phyloP scores from a whole-genome alignment of 116 monocot species.

The Papilionanthe hybrid region DNA sequence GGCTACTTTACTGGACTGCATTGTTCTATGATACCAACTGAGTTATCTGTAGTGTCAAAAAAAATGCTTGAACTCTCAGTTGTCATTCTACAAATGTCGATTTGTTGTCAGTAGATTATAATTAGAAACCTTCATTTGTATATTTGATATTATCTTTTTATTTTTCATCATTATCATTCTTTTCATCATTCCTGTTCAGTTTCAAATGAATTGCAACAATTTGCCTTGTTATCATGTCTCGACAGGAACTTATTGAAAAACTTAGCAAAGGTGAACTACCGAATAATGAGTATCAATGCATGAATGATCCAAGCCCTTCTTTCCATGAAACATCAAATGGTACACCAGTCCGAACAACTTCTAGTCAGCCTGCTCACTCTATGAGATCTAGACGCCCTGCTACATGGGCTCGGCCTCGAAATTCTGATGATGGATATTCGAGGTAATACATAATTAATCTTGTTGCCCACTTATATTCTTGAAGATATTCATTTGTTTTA shows the following conservation, averaged over 20 bases:
- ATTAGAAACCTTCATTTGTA: neutral
- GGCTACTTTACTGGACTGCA: too few species aligned
- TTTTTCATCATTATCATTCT: neutral
- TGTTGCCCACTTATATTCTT: neutral
- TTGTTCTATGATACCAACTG: too few species aligned
- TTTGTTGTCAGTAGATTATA: neutral
- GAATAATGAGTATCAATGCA: conserved; percentile 56
- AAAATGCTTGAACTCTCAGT: too few species aligned
- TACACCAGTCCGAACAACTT: conserved; percentile 6
- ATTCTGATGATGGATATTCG: conserved; percentile 62
- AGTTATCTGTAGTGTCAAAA: too few species aligned
- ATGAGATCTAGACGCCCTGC: conserved; percentile 54
- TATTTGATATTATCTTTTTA: neutral
- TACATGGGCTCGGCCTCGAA: conserved; percentile 51
- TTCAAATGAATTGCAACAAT: neutral
- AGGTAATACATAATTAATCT: conserved; percentile 22
- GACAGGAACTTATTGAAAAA: conserved; percentile 63
- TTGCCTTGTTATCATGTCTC: conserved; percentile 1
- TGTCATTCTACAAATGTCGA: too few species aligned
- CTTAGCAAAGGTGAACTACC: conserved; percentile 57
- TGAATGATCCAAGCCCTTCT: conserved; percentile 49
- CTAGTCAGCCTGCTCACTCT: conserved; percentile 24
- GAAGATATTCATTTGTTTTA: neutral
- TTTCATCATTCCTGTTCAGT: neutral
- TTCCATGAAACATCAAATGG: conserved; percentile 29